These are phyloP conservation scores for Neocatenulostroma microsporum DNA, from an alignment of 2,329 filamentous ascomycete genomes.

Conservation along the genomic window DNA sequence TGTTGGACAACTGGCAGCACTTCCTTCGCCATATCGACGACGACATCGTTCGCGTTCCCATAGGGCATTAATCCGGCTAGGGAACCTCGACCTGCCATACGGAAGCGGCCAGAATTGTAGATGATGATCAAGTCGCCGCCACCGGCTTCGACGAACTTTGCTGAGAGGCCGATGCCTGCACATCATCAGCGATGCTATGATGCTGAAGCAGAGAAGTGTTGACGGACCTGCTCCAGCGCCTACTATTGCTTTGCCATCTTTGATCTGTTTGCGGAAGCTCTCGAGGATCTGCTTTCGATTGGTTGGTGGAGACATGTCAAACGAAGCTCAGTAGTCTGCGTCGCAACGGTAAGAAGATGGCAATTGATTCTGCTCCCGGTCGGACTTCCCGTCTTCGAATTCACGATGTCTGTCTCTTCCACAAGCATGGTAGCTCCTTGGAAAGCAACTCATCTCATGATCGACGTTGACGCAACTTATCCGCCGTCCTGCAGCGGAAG, in stretches of 20 bases:
- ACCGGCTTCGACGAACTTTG: slow-evolving; percentile 62
- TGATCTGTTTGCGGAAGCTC: slow-evolving; percentile 48
- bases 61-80: slow-evolving; percentile 65
- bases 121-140: slow-evolving; percentile 63
- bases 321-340: background rate
- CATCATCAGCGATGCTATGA: too few species aligned
- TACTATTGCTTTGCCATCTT: slow-evolving; percentile 52
- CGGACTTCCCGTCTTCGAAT: background rate
- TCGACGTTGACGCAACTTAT: slow-evolving; percentile 1
- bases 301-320: slow-evolving; percentile 50
- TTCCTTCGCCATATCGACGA: slow-evolving; percentile 62
- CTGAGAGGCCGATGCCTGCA: slow-evolving; percentile 58
- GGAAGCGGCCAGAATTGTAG: slow-evolving; percentile 64
- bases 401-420: background rate
- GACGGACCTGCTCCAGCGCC: slow-evolving; percentile 55
- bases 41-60: slow-evolving; percentile 61
- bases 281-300: slow-evolving; percentile 50
- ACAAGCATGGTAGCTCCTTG: too few species aligned
- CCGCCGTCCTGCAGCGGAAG: slow-evolving; percentile 4
- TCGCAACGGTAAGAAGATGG: too few species aligned
- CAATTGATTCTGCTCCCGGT: too few species aligned
- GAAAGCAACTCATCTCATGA: too few species aligned
- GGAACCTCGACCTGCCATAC: slow-evolving; percentile 64
- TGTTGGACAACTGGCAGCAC: slow-evolving; percentile 57
- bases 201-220: background rate